These are phyloP conservation scores for Viridothelium virens DNA, from an alignment of 495 filamentous ascomycete species.

Conservation along the genomic window DNA sequence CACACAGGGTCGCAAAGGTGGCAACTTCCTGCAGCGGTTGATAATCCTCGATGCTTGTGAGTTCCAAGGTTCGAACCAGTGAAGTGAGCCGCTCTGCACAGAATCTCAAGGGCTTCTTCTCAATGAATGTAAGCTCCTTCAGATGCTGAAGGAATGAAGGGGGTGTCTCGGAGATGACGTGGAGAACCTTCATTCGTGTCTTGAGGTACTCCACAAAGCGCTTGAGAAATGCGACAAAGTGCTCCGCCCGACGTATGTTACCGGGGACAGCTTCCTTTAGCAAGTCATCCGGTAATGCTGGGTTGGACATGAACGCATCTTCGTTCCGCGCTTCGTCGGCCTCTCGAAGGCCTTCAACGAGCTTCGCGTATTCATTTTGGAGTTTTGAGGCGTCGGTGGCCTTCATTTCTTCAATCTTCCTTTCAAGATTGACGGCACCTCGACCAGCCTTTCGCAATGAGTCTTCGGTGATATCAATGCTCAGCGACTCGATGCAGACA, in stretches of 20 bases:
- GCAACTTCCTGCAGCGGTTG: conserved; percentile 96
- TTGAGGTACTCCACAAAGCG: conserved; percentile 93
- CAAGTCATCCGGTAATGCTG: conserved; percentile 71
- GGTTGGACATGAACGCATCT: conserved; percentile 95
- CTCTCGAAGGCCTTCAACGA: conserved; percentile 85
- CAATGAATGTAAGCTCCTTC: conserved; percentile 93
- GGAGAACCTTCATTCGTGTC: conserved; percentile 95
- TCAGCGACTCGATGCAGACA: conserved; percentile 95
- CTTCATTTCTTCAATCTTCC: conserved; percentile 87
- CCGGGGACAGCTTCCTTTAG: conserved; percentile 92
- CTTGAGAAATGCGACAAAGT: conserved; percentile 91
- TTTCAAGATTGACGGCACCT: conserved; percentile 83
- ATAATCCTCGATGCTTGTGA: conserved; percentile 97
- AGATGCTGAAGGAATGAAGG: conserved; percentile 88
- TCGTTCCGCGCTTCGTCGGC: conserved; percentile 84
- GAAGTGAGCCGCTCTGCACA: conserved; percentile 94
- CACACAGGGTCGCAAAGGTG: conserved; percentile 94
- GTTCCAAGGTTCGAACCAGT: conserved; percentile 87
- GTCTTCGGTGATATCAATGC: conserved; percentile 93
- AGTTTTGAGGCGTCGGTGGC: conserved; percentile 84
- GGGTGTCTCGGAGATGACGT: conserved; percentile 94
- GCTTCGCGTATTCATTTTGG: conserved; percentile 88
- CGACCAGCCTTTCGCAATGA: conserved; percentile 79
- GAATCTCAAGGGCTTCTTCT: conserved; percentile 91
- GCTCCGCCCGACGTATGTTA: conserved; percentile 92